A percentile compares a stretch with the other conserved stretches of the same genome.
These are phyloP conservation scores for Rhazya stricta DNA, from an alignment of 257 asterid species.

Conservation along the genomic window DNA sequence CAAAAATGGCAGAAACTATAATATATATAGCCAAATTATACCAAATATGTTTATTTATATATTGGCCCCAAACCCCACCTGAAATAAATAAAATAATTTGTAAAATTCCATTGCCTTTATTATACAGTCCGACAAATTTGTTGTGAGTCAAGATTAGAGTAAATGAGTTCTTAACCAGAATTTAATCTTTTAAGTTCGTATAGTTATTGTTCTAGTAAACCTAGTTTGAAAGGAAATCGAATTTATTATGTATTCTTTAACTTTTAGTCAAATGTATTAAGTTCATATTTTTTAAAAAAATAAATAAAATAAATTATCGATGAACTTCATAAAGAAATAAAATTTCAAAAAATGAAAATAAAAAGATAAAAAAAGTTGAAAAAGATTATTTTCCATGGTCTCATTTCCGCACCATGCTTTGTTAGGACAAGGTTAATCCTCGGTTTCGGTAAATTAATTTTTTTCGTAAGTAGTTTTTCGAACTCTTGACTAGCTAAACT, in stretches of 20 bases:
- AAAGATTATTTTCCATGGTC: not conserved
- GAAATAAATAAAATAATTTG: not conserved
- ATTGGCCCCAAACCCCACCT: too few species aligned
- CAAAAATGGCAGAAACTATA: not conserved
- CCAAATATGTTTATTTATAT: too few species aligned
- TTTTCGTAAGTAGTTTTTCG: not conserved
- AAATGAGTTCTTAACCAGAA: not conserved
- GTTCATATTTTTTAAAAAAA: too few species aligned
- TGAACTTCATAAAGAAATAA: not conserved
- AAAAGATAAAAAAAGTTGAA: too few species aligned
- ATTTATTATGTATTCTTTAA: constrained; percentile 6
- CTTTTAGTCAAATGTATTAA: not conserved
- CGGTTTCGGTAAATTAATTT: not conserved
- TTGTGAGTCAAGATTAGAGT: not conserved
- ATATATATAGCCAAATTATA: too few species aligned
- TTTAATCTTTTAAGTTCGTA: not conserved
- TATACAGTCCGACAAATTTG: not conserved
- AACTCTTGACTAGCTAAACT: not conserved
- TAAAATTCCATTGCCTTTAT: not conserved
- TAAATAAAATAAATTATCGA: too few species aligned
- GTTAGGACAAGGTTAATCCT: not conserved
- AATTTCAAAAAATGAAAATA: too few species aligned
- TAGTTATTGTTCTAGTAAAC: not conserved
- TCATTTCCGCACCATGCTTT: too few species aligned
- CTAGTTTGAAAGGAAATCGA: not conserved